phyloP scores from a whole-genome alignment of 148 eudicot genomes.

The Rhododendron henanense region DNA sequence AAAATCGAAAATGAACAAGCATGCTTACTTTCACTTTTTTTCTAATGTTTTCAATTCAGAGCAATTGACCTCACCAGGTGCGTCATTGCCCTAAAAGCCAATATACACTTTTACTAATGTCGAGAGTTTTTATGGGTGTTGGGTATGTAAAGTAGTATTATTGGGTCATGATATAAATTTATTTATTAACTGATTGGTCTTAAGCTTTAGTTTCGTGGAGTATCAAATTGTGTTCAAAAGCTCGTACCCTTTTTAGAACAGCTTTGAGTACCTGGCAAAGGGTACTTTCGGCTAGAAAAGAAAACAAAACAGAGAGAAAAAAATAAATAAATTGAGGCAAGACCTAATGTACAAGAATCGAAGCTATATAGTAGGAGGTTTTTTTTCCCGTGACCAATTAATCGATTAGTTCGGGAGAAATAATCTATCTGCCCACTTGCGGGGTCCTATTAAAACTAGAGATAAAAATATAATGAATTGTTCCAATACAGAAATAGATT shows the following conservation, averaged over 20 bases:
- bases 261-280: neutral
- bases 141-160: neutral
- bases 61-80: neutral
- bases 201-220: neutral
- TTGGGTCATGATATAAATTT: neutral
- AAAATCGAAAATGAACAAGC: neutral
- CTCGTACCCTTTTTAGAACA: neutral
- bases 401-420: no score
- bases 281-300: neutral
- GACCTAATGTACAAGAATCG: neutral
- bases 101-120: neutral
- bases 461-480: no score
- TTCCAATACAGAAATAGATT: neutral
- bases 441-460: neutral
- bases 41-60: neutral
- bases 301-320: neutral
- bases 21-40: neutral
- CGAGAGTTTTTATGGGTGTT: neutral
- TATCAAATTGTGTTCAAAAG: neutral
- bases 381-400: no score
- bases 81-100: neutral
- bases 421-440: no score
- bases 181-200: neutral
- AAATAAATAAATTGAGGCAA: neutral
- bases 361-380: neutral